These are phyloP conservation scores for Nitzschia putrida DNA, from an alignment of 108 stramenopile species.

Conservation along the genomic window DNA sequence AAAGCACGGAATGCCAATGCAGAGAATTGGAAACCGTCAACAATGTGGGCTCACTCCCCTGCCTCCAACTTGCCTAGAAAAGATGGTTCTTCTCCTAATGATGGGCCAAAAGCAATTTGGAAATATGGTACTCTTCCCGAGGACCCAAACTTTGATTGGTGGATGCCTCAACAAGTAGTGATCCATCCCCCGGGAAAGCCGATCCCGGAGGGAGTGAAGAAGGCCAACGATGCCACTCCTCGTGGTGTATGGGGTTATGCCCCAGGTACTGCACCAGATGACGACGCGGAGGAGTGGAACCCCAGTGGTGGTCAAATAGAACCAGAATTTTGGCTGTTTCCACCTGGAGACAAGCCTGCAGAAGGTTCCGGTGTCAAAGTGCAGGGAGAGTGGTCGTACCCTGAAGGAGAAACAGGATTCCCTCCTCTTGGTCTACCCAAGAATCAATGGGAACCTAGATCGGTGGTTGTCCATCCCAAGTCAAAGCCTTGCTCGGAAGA, in stretches of 20 bases:
- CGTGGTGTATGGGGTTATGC: conserved; percentile 15
- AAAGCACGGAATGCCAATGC: neutral
- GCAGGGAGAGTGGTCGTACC: conserved; percentile 17
- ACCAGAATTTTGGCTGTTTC: conserved; percentile 8
- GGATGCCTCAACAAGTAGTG: conserved; percentile 15
- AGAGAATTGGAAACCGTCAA: conserved; percentile 11
- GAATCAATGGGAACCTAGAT: conserved; percentile 12
- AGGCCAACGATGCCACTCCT: neutral
- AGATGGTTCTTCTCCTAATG: neutral
- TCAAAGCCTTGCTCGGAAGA: conserved; percentile 1
- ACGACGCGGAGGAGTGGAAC: conserved; percentile 17
- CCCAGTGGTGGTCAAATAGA: neutral
- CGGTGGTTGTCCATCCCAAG: conserved; percentile 17
- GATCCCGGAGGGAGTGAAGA: neutral
- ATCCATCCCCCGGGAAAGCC: conserved; percentile 11
- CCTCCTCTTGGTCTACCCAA: conserved; percentile 16
- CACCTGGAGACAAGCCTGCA: conserved; percentile 6
- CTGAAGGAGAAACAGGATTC: conserved; percentile 6
- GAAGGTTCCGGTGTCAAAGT: neutral
- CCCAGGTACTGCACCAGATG: conserved; percentile 10
- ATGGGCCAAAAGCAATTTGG: neutral
- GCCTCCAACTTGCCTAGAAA: neutral
- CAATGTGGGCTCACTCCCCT: conserved; percentile 12
- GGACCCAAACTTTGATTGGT: conserved; percentile 14
- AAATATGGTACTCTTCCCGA: neutral